phyloP scores from a whole-genome alignment of 441 rosid species.

The Pelargonium australe region DNA sequence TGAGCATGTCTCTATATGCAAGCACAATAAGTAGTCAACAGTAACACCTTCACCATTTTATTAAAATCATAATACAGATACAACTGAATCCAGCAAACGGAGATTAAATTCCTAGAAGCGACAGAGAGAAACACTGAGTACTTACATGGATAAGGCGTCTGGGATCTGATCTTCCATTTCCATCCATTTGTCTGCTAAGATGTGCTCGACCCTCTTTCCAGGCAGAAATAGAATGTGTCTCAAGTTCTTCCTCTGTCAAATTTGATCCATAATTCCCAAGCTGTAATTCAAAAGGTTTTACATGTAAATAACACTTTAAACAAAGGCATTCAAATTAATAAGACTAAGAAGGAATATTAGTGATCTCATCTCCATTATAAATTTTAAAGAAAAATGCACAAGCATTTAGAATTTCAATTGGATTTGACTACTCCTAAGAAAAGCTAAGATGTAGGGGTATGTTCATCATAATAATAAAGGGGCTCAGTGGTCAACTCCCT shows the following conservation, averaged over 20 bases:
- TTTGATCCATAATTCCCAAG: slow-evolving; percentile 58
- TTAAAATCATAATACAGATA: neutral
- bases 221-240: slow-evolving; percentile 60
- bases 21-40: neutral
- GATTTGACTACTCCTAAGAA: neutral
- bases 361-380: neutral
- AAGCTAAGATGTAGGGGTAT: neutral
- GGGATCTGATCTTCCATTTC: slow-evolving; percentile 34
- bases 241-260: slow-evolving; percentile 67
- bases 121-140: slow-evolving; percentile 15
- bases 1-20: neutral
- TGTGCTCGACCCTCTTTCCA: slow-evolving; percentile 58
- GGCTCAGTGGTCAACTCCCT: neutral
- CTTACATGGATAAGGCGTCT: slow-evolving; percentile 49
- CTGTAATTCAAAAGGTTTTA: slow-evolving; percentile 27
- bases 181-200: slow-evolving; percentile 45
- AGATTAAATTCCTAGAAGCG: neutral
- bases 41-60: neutral
- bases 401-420: neutral
- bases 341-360: neutral
- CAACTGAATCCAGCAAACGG: neutral
- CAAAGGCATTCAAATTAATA: neutral
- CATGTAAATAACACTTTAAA: slow-evolving; percentile 5
- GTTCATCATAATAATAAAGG: neutral
- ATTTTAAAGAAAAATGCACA: neutral